Base-by-base conservation (phyloP, 331 rosid species). In the Phaseolus coccineus region DNA sequence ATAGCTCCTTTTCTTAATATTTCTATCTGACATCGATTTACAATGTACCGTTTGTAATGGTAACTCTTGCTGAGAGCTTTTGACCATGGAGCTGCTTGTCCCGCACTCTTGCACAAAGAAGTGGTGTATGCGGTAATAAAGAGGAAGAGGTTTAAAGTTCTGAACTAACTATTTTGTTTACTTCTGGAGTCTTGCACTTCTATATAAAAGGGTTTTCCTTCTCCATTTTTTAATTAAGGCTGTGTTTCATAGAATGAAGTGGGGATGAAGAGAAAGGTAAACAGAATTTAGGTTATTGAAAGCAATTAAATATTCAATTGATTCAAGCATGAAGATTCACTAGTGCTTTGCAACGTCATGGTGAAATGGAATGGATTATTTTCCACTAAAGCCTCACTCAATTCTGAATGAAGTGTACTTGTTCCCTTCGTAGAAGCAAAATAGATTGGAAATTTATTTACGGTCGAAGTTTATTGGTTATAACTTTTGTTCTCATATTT, bases 231-330 rank as follows among this genome's bases (percentile, higher is more conserved):
- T 62, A 44, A 10, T 39, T 28, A 28, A 51, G 78, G 4, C 15
- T 58, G 56, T 63, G 58, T 71, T 57, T 75, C n/a, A 13, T 74
- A 68, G 48, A 51, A 75, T 24, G 69, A 24, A 47, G 35, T 57
- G 64, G 35, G 28, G 7, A 10, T 11, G 35, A 59, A 28, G 39
- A 55, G 12, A 59, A 27, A 27, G 13, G 66, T 4, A 27, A 58
- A 48, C 58, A 10, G 67, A 58, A 42, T 74, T 35, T 12, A 22
- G 70, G 58, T 3, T 31, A 74, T 74, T 44, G 25, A 12, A 73
- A 22, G 10, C 33, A 71, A 47, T 44, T 44, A 11, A 11, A 44
- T 6, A 7, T 16, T 27, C 50, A 27, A 9, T 74, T 66, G 16
- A 9, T 15, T 39, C n/a, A 31, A 28, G 19, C 24, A 65, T 15